Percentiles rank a stretch among this genome's conserved stretches.
Evolutionary conservation across 768 basidiomycete genomes (phyloP).

Genomic region (Cyclocybe aegerita): DNA sequence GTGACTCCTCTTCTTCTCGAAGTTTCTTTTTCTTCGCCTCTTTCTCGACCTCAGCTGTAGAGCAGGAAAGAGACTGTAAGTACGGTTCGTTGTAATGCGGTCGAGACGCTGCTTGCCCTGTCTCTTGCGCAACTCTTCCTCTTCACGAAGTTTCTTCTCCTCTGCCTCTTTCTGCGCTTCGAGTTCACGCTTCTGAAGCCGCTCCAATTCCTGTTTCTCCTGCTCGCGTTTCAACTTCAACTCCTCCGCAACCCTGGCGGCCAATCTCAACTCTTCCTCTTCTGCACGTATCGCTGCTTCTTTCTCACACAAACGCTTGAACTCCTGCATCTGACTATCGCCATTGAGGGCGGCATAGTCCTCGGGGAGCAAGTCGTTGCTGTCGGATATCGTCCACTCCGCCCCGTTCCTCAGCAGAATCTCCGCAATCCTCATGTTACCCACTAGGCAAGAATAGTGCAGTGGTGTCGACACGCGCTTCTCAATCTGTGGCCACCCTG

Average conservation of each 20-base stretch:
- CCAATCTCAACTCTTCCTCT: too few relatives aligned
- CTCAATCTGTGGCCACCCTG: neutral
- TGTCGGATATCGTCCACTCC: neutral
- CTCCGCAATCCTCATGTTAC: neutral
- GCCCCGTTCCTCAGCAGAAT: conserved; percentile 1
- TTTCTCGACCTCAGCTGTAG: neutral
- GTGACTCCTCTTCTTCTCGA: neutral
- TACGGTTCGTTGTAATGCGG: neutral
- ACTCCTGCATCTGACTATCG: neutral
- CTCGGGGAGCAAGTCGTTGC: neutral
- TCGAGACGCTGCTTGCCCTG: neutral
- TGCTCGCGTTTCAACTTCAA: neutral
- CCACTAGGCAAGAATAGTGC: conserved; percentile 1
- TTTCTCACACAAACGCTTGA: neutral
- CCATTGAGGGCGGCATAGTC: neutral
- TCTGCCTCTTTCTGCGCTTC: neutral
- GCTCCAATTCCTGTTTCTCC: neutral
- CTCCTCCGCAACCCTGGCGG: too few relatives aligned
- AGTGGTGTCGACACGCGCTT: neutral
- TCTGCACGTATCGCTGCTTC: neutral
- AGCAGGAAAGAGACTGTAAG: neutral
- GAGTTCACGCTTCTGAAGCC: neutral
- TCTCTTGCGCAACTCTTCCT: neutral
- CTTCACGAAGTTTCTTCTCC: neutral
- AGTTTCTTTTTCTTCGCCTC: neutral